Base-by-base conservation (phyloP, 2,329 filamentous ascomycete genomes). In the Canariomyces notabilis region DNA sequence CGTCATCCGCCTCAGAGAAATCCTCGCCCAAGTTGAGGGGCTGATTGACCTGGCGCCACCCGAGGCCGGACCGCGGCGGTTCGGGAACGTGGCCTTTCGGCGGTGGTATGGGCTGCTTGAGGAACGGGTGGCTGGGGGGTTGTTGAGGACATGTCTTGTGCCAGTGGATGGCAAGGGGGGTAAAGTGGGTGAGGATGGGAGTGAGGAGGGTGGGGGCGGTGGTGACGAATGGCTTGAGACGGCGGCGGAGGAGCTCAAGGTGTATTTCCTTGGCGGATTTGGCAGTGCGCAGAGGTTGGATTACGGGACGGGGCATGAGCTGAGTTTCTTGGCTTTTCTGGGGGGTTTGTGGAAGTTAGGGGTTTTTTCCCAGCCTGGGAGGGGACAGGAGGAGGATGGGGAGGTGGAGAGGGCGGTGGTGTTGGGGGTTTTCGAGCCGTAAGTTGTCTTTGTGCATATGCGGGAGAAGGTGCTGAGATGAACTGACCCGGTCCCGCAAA, bases 281-380 rank as follows among this genome's bases (percentile, higher is more conserved):
- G 93, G 93, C 3, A 97, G 89, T 61, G 67, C 87, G 0, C 89
- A 96, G 59, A 75, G 93, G 44, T 73, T 98, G 20, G 93, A 98
- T 67, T 98, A 96, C 61, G 93, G 93, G 2, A 97, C 93, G 0
- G 93, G 93, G 0, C 93, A 98, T 64, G 93, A 98, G 62, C 71
- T 98, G 42, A 95, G 87, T 67, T 98, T 98, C 59, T 66, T 97
- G 6, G 91, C 93, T 1, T 98, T 98, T 53, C 64, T 98, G 5
- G 90, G 82, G 4, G 83, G 86, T 49, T 72, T 98, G 5, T 98
- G 91, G 90, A 96, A 95, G 65, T 72, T 98, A 2, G 83, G 85
- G 36, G 83, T 78, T 14, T 97, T 98, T 61, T 69, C 74, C n/a
- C n/a, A n/a, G 2, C 70, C 77, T n/a, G 76, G 73, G 2, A 57